A percentile compares a stretch with the other conserved stretches of the same genome.
Conservation (phyloP, 768 basidiomycete species). For the Suillus lakei region DNA sequence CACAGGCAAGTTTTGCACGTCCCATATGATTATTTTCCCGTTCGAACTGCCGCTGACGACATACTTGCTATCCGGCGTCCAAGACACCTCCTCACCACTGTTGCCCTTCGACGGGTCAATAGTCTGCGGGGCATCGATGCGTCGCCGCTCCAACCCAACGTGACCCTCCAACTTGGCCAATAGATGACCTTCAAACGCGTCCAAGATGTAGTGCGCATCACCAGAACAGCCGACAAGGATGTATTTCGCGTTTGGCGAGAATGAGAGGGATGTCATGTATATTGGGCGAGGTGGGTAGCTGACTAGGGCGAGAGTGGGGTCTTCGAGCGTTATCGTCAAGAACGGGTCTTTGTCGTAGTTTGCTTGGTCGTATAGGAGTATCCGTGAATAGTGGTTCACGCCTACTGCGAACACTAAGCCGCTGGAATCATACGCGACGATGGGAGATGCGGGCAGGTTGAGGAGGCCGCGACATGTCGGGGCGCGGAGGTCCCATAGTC, state of each 20-base stretch:
- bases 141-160: constrained; percentile 77
- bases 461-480: constrained; percentile 79
- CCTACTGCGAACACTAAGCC: constrained; percentile 88
- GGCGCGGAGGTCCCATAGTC: constrained; percentile 92
- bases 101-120: constrained; percentile 78
- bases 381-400: constrained; percentile 80
- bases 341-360: constrained; percentile 95
- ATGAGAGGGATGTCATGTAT: constrained; percentile 88
- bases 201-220: constrained; percentile 90
- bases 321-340: constrained; percentile 79
- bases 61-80: constrained; percentile 95
- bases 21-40: constrained; percentile 89
- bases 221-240: constrained; percentile 93
- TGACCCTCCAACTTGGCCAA: constrained; percentile 88
- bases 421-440: constrained; percentile 83
- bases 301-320: constrained; percentile 73
- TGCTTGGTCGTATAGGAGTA: constrained; percentile 83
- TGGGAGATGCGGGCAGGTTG: constrained; percentile 72
- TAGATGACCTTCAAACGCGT: constrained; percentile 85
- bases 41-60: constrained; percentile 85
- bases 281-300: constrained; percentile 88
- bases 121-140: constrained; percentile 48
- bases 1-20: constrained; percentile 66
- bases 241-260: constrained; percentile 90
- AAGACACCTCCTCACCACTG: constrained; percentile 92